phyloP scores from a whole-genome alignment of 176 grass and related monocot genomes.

The Alopecurus myosuroides region DNA sequence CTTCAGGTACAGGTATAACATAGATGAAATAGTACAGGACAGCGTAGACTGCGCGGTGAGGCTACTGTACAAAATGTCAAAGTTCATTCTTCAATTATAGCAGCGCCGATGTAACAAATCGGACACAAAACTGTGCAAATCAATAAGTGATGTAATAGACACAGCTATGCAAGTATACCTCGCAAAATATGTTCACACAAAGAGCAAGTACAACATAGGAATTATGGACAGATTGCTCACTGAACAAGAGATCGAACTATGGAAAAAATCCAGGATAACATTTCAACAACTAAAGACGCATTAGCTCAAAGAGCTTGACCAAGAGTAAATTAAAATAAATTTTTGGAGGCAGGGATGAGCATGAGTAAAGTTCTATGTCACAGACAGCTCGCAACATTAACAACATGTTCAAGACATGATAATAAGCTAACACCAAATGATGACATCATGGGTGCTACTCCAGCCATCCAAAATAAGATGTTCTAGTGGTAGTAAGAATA shows the following conservation, averaged over 20 bases:
- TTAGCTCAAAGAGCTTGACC: not conserved
- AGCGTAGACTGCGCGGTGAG: too few species aligned
- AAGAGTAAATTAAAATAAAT: not conserved
- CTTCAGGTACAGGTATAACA: too few species aligned
- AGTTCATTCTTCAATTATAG: too few species aligned
- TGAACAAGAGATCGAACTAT: too few species aligned
- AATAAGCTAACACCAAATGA: not conserved
- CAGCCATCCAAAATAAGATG: not conserved
- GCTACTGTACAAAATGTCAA: too few species aligned
- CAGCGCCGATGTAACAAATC: not conserved
- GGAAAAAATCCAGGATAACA: too few species aligned
- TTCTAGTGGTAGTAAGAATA: not conserved
- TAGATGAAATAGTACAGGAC: too few species aligned
- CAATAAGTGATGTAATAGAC: not conserved
- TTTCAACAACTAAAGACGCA: not conserved
- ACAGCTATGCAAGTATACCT: not conserved
- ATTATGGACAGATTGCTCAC: not conserved
- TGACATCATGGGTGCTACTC: not conserved
- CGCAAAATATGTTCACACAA: not conserved
- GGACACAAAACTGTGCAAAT: not conserved
- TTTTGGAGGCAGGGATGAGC: not conserved
- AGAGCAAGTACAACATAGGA: not conserved
- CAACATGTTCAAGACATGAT: not conserved
- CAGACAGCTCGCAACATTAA: not conserved
- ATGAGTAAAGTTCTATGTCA: not conserved